Evolutionary conservation across 805 yeast genomes (phyloP).

Genomic region (Lipomyces kockii): DNA sequence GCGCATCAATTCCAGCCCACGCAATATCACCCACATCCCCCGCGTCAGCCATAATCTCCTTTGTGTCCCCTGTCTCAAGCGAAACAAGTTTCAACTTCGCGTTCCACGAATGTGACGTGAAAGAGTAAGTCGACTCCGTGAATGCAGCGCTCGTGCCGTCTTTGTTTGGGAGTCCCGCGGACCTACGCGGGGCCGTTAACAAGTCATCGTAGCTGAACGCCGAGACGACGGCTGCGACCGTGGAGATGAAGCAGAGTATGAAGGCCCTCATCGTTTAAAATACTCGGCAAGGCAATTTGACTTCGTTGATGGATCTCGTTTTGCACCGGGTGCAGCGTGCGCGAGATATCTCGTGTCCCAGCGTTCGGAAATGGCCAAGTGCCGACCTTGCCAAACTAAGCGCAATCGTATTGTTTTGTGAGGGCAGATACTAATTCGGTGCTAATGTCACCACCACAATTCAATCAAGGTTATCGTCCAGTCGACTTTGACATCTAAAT

Average conservation of each 20-base stretch:
- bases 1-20: conserved; percentile 31
- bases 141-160: conserved; percentile 28
- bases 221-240: conserved; percentile 1
- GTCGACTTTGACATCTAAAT: too few species aligned
- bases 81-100: conserved; percentile 16
- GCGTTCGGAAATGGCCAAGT: too few species aligned
- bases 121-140: conserved; percentile 30
- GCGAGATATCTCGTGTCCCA: not conserved
- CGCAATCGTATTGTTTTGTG: too few species aligned
- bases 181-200: conserved; percentile 33
- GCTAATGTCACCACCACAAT: too few species aligned
- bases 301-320: not conserved
- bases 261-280: not conserved
- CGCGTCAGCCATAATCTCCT: conserved; percentile 20
- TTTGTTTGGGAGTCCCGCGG: conserved; percentile 28
- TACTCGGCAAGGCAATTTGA: not conserved
- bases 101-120: conserved; percentile 17
- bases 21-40: conserved; percentile 29
- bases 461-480: too few species aligned
- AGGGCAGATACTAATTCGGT: too few species aligned
- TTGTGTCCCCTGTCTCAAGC: conserved; percentile 13
- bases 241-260: not conserved
- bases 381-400: too few species aligned
- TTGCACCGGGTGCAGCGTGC: not conserved
- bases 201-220: conserved; percentile 32